Base-by-base conservation (phyloP, 2,329 filamentous ascomycete species). In the Fusarium oxysporum region DNA sequence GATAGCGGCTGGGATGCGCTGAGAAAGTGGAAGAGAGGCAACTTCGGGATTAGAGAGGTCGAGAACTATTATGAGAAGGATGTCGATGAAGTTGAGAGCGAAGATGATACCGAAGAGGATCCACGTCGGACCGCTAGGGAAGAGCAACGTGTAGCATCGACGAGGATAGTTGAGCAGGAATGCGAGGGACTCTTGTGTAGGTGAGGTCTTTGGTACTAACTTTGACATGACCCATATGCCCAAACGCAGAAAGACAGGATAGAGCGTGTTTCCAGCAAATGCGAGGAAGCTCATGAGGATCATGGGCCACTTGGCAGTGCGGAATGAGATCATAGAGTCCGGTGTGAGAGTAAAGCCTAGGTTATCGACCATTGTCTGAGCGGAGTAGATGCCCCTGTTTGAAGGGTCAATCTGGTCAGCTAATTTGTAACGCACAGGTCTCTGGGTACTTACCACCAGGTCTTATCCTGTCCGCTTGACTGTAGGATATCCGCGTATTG, bases 91-190 rank as follows among this genome's bases (percentile, higher is more conserved):
- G 73, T 89, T 91, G 32, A 91, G 82, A 1, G 81, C 76, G 14
- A 89, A 72, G 9, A 90, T 82, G 32, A 86, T 85, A 25, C 81
- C 77, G 3, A 88, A 82, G 0, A 91, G 83, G 73, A 86, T 86
- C 88, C 89, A 91, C 0, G 89, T 91, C 14, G 89, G 85, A n/a
- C 80, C 78, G 35, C 85, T 83, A 0, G 89, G 90, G 74, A 92
- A 92, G 7, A 92, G 84, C 8, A 90, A 84, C 2, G 88, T 91
- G 73, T 89, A 92, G 74, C 89, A 91, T 19, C 90, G 82, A 30
- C 90, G 84, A 0, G 90, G 90, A 76, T 92, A 88, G 53, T 91
- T 85, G 13, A 92, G 84, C 0, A 92, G 81, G 68, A 91, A 92
- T 1, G 82, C 78, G 1, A 91, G 80, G 0, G 86, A 78, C 25